Base-by-base conservation (phyloP, 495 filamentous ascomycete species). In the Lophiotrema nucula region DNA sequence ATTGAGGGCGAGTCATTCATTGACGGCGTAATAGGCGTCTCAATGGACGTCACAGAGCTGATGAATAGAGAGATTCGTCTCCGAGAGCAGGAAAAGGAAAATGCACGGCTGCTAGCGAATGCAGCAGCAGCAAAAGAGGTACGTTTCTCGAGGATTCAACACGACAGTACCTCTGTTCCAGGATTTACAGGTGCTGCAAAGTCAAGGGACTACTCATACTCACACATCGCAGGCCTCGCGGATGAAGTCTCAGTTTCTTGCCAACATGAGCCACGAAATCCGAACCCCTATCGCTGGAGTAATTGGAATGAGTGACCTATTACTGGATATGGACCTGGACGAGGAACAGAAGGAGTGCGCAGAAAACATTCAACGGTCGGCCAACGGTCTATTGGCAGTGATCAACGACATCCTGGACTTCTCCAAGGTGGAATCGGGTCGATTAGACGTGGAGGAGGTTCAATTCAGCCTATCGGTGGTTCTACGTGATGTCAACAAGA, bases 331-430 rank as follows among this genome's bases (percentile, higher is more conserved):
- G n/a, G 66, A 75, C 5, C 71, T 95, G 23, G 75, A 79, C 35
- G 72, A 79, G 2, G 85, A 91, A 44, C 88, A 92, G 64, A 75
- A 76, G 21, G 88, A 93, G 35, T 89, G 81, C 50, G 82, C 87
- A 0, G 83, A 88, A 38, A 90, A 89, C 57, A 85, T 96, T 25
- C 83, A 90, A 60, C 80, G 88, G 18, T 93, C 89, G 0, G 89
- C 85, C 0, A 90, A 90, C 48, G 81, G 85, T 2, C 73, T 96
- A n/a, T 72, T 96, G 18, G 88, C 87, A 2, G 86, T 95, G 21
- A 93, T 95, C 70, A 95, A 95, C 55, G 89, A 95, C 61, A 92
- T 93, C 33, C 75, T 95, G 2, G 90, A 95, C 67, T 86, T 92
- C 60, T 92, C 88, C 2, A 95, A 95, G 65, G 81, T 95, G 16